A percentile compares a stretch with the other conserved stretches of the same genome.
Evolutionary conservation across 768 basidiomycete species (phyloP).

Genomic region (Phallus indusiatus): DNA sequence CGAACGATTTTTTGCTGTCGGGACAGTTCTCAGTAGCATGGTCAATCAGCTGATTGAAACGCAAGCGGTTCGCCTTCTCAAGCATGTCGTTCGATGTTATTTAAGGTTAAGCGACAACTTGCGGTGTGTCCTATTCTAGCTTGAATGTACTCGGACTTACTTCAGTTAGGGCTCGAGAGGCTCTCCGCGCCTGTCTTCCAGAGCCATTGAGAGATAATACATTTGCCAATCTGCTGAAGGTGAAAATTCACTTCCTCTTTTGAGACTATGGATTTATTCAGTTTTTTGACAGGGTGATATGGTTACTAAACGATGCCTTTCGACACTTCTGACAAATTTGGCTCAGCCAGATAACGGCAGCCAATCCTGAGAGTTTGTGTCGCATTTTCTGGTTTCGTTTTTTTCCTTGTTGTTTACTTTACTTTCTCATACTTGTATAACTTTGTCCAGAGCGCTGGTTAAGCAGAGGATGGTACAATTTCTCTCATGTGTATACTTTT

Average conservation of each 20-base stretch:
- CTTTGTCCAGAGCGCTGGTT: too few species aligned
- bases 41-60: slow-evolving; percentile 96
- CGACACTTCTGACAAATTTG: slow-evolving; percentile 82
- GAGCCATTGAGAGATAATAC: slow-evolving; percentile 93
- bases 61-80: slow-evolving; percentile 90
- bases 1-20: slow-evolving; percentile 98
- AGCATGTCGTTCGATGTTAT: slow-evolving; percentile 98
- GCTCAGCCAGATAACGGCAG: slow-evolving; percentile 8
- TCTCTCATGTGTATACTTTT: background rate
- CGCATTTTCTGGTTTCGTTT: background rate
- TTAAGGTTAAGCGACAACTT: slow-evolving; percentile 92
- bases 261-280: background rate
- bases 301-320: slow-evolving; percentile 93
- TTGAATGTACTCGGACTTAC: background rate
- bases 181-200: slow-evolving; percentile 88
- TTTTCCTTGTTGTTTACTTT: background rate
- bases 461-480: background rate
- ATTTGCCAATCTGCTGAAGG: slow-evolving; percentile 85
- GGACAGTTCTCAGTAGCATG: slow-evolving; percentile 98
- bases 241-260: slow-evolving; percentile 17
- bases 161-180: slow-evolving; percentile 75
- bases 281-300: slow-evolving; percentile 71
- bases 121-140: slow-evolving; percentile 43
- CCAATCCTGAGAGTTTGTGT: background rate
- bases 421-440: background rate